phyloP scores from a whole-genome alignment of 345 rosid genomes.

The Euclidium syriacum region DNA sequence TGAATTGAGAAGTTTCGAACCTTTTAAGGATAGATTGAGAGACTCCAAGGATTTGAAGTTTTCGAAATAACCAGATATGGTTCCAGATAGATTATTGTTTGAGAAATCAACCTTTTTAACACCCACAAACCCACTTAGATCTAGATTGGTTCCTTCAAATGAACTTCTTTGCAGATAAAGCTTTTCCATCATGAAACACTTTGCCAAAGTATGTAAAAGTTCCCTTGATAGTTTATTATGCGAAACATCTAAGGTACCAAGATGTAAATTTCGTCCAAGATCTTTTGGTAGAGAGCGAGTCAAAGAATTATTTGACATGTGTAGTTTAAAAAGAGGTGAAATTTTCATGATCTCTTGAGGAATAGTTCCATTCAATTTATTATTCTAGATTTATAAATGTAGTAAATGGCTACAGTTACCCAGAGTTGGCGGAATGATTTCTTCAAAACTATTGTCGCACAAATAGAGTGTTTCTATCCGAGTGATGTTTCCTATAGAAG shows the following conservation, averaged over 20 bases:
- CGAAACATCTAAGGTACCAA: background rate
- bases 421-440: background rate
- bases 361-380: background rate
- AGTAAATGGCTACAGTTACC: background rate
- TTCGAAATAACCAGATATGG: too few species aligned
- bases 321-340: background rate
- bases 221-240: background rate
- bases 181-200: background rate
- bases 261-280: background rate
- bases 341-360: background rate
- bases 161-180: background rate
- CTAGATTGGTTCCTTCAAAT: background rate
- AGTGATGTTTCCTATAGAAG: too few species aligned
- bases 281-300: background rate
- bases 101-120: too few species aligned
- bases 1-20: too few species aligned
- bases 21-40: too few species aligned
- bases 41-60: too few species aligned
- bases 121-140: too few species aligned
- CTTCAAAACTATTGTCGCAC: background rate
- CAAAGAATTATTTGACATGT: too few species aligned
- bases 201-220: background rate
- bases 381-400: too few species aligned
- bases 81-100: too few species aligned
- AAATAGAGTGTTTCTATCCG: background rate